phyloP scores from a whole-genome alignment of 768 basidiomycete species.

The Rhodotorula toruloides region DNA sequence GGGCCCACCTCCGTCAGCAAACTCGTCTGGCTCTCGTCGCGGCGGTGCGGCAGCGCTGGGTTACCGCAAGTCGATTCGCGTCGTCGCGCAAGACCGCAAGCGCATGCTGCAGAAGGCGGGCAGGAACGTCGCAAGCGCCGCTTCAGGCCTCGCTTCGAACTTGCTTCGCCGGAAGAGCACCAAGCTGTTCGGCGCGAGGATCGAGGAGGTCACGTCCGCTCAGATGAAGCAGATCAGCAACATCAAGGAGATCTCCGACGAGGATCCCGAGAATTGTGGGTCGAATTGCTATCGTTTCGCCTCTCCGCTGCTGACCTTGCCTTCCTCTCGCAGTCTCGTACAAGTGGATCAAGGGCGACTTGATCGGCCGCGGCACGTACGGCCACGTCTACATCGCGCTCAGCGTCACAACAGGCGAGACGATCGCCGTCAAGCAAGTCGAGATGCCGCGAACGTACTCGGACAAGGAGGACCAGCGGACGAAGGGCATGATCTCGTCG shows the following conservation, averaged over 20 bases:
- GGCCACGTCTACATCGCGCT: constrained; percentile 93
- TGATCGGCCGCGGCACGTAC: constrained; percentile 95
- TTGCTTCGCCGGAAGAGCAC: constrained; percentile 76
- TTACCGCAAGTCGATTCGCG: constrained; percentile 84
- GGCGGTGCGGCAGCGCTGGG: constrained; percentile 40
- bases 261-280: constrained; percentile 61
- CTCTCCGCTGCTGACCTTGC: not conserved
- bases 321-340: constrained; percentile 56
- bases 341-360: constrained; percentile 96
- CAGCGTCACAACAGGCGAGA: constrained; percentile 93
- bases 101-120: constrained; percentile 64
- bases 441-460: constrained; percentile 86
- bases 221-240: constrained; percentile 53
- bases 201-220: constrained; percentile 85
- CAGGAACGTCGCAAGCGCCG: constrained; percentile 26
- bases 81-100: constrained; percentile 84
- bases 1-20: constrained; percentile 32
- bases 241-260: constrained; percentile 29
- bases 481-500: constrained; percentile 78
- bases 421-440: constrained; percentile 99
- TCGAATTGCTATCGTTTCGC: constrained; percentile 30
- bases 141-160: constrained; percentile 26
- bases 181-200: constrained; percentile 86
- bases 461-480: constrained; percentile 82
- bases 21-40: constrained; percentile 39